Percentiles rank a stretch among this genome's conserved stretches.
These are phyloP conservation scores for Backusella circina DNA, from an alignment of 192 early-diverging fungal genomes.

Conservation along the genomic window DNA sequence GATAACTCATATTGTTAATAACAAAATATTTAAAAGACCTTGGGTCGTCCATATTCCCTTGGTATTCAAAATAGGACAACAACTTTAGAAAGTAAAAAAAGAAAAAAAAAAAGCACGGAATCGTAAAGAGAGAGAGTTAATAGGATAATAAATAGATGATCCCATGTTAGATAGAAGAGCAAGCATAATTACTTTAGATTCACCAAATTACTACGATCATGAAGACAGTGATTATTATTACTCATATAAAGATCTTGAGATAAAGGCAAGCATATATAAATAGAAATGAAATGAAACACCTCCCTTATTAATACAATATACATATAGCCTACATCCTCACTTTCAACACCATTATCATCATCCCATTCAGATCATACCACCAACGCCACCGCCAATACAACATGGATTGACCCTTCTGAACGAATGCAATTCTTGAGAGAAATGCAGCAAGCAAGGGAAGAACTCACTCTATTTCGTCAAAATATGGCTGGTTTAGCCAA, in stretches of 20 bases:
- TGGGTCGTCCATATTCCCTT: background rate
- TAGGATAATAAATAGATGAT: background rate
- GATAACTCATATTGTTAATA: background rate
- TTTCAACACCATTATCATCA: conserved; percentile 1
- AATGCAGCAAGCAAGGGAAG: conserved; percentile 22
- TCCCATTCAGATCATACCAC: background rate
- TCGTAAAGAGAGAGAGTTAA: background rate
- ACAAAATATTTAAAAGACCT: background rate
- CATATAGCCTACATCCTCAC: background rate
- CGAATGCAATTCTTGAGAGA: conserved; percentile 22
- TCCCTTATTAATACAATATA: background rate
- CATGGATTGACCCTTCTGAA: background rate
- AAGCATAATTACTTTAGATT: background rate
- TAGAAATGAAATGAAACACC: background rate
- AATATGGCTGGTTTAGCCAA: conserved; percentile 26
- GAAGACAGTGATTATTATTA: background rate
- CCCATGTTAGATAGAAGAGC: background rate
- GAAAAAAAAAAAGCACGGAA: background rate
- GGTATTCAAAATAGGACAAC: background rate
- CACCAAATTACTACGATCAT: background rate
- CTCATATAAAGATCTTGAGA: background rate
- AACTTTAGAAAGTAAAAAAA: background rate
- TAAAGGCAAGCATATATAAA: background rate
- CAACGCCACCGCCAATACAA: background rate
- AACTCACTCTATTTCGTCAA: conserved; percentile 11